These are phyloP conservation scores for Lablab purpureus DNA, from an alignment of 306 rosid genomes.

Conservation along the genomic window DNA sequence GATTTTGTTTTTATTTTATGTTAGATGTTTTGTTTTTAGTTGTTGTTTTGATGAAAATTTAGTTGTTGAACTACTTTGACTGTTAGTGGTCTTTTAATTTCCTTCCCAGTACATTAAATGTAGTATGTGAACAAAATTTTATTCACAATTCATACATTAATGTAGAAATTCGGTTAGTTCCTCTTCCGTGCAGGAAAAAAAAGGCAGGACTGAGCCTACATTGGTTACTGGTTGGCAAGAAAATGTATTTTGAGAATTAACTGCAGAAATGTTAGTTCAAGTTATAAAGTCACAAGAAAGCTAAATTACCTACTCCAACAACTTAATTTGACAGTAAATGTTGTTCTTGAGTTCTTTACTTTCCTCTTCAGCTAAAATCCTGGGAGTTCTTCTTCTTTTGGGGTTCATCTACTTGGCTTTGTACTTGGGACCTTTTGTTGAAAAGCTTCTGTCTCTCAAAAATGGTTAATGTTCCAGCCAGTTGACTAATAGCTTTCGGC, in stretches of 20 bases:
- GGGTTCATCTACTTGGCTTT: not conserved
- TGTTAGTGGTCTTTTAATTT: conserved; percentile 28
- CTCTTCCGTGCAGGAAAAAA: conserved; percentile 12
- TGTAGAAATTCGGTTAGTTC: conserved; percentile 43
- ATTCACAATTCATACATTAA: conserved; percentile 36
- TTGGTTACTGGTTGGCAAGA: conserved; percentile 44
- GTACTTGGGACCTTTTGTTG: not conserved
- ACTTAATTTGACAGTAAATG: conserved; percentile 38
- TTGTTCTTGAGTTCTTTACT: not conserved
- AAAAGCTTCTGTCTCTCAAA: conserved; percentile 9
- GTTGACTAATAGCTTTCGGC: conserved; percentile 5
- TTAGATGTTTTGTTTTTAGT: conserved; percentile 10
- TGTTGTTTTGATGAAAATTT: conserved; percentile 7
- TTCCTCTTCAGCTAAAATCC: conserved; percentile 7
- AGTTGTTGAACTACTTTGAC: conserved; percentile 56
- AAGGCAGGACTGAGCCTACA: conserved; percentile 29
- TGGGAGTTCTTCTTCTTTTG: not conserved
- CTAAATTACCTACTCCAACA: conserved; percentile 40
- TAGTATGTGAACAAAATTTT: conserved; percentile 32
- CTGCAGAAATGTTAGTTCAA: conserved; percentile 43
- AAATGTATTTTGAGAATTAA: conserved; percentile 26
- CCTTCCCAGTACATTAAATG: conserved; percentile 42
- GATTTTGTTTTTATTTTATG: conserved; percentile 19
- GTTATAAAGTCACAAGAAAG: conserved; percentile 26
- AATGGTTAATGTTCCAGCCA: conserved; percentile 9